Conservation (phyloP, 306 rosid species). For the Quercus alba region DNA sequence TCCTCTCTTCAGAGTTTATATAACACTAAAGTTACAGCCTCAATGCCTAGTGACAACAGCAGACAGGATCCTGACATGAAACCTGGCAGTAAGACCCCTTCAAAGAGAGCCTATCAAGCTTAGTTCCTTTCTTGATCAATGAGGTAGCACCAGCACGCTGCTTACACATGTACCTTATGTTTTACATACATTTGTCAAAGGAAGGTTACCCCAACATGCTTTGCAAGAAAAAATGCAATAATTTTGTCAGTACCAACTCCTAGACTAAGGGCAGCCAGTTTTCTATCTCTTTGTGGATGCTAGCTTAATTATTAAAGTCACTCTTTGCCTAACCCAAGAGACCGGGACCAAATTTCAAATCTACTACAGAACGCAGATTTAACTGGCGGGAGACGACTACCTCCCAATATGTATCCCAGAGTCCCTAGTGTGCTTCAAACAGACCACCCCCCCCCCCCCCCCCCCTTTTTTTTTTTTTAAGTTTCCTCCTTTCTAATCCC, state of each 20-base stretch:
- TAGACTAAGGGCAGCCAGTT: conserved; percentile 17
- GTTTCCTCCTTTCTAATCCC: background rate
- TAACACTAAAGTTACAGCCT: background rate
- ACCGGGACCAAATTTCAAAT: background rate
- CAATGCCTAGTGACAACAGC: conserved; percentile 11
- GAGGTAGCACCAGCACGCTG: background rate
- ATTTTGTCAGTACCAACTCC: background rate
- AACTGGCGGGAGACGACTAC: background rate
- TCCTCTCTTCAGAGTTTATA: background rate
- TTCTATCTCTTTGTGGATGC: background rate
- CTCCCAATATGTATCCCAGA: background rate
- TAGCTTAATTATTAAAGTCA: background rate
- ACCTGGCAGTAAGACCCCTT: background rate
- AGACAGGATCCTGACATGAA: background rate
- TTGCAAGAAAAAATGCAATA: background rate
- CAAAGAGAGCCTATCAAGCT: conserved; percentile 3
- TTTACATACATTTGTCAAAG: conserved; percentile 2
- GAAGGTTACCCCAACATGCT: conserved; percentile 15
- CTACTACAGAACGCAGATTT: background rate
- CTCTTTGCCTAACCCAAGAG: background rate
- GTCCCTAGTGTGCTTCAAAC: background rate
- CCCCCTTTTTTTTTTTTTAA: background rate
- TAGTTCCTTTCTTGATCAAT: background rate
- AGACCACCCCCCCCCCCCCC: too few species aligned
- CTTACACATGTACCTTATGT: background rate